Conservation (phyloP, 192 early-diverging fungal genomes). For the Podila epicladia region DNA sequence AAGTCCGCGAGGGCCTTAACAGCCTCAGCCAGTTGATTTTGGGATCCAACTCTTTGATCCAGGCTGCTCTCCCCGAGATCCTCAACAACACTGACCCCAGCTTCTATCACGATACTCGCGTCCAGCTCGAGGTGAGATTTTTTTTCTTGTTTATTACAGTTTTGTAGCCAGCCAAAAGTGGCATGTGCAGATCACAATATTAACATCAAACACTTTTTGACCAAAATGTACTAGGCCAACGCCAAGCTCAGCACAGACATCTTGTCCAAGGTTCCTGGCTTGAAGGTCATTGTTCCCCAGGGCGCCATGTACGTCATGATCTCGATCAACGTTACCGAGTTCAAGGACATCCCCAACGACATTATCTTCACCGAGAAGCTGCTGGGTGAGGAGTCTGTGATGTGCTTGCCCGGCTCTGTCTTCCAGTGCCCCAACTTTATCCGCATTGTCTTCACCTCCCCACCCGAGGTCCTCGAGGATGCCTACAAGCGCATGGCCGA, state of each 20-base stretch:
- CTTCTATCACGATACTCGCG: slow-evolving; percentile 76
- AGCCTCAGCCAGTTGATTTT: slow-evolving; percentile 81
- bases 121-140: slow-evolving; percentile 64
- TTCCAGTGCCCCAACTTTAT: slow-evolving; percentile 85
- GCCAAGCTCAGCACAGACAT: slow-evolving; percentile 70
- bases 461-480: slow-evolving; percentile 73
- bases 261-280: slow-evolving; percentile 73
- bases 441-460: slow-evolving; percentile 85
- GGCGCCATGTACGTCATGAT: slow-evolving; percentile 97
- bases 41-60: slow-evolving; percentile 83
- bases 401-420: slow-evolving; percentile 84
- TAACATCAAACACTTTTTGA: not conserved
- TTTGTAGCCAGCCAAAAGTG: too few species aligned
- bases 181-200: too few species aligned
- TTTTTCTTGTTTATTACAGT: too few species aligned
- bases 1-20: slow-evolving; percentile 77
- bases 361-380: slow-evolving; percentile 86
- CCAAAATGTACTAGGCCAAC: slow-evolving; percentile 53
- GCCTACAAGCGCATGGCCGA: slow-evolving; percentile 80
- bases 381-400: slow-evolving; percentile 83
- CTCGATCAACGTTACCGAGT: slow-evolving; percentile 70
- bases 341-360: slow-evolving; percentile 79
- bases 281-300: slow-evolving; percentile 83
- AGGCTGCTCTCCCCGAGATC: slow-evolving; percentile 83
- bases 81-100: slow-evolving; percentile 71